Base-by-base conservation (phyloP, 225 moss, liverwort and hornwort species). In the Pseudoscleropodium purum region DNA sequence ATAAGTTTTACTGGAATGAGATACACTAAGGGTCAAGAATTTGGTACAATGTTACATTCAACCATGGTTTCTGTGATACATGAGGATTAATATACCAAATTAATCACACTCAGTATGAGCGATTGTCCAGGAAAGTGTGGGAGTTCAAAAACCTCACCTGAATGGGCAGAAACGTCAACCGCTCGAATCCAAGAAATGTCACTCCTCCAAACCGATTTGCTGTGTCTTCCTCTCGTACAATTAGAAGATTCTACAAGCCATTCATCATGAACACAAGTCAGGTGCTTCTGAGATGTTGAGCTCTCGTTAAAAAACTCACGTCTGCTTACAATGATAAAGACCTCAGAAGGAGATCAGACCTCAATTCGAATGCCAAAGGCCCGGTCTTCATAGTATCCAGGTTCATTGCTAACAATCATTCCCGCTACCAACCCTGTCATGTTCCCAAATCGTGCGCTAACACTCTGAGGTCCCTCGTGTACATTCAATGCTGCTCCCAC, bases 401-500 rank as follows among this genome's bases (percentile, higher is more conserved):
- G 99, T 90, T 99, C 99, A 89, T 99, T 99, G 92, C 99, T 99
- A 77, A 99, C 92, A 84, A 99, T 93, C 99, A 99, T 99, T 85
- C 99, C 99, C 39, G 95, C 91, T 90, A 95, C 96, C 90, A 99
- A 94, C 82, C 97, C 99, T 86, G 99, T 97, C 97, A 96, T 96
- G 84, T 99, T 99, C 77, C 99, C 99, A 91, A 96, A 99, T 81
- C 99, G 94, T 52, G 96, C 95, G 90, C 99, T 99, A 65, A 99
- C 96, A 89, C 99, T 96, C 56, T 99, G 99, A 59, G 99, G 99
- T 56, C 99, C 99, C 91, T 99, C 99, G 70, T 99, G 99, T 54
- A 99, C 99, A 93, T 99, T 99, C 89, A 99, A 93, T 73, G 96
- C 99, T 82, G 99, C 99, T 89, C 99, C 99, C 73, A 99, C 99